Conservation (phyloP, 2,329 filamentous ascomycete genomes). For the Acrocalymma vagum region DNA sequence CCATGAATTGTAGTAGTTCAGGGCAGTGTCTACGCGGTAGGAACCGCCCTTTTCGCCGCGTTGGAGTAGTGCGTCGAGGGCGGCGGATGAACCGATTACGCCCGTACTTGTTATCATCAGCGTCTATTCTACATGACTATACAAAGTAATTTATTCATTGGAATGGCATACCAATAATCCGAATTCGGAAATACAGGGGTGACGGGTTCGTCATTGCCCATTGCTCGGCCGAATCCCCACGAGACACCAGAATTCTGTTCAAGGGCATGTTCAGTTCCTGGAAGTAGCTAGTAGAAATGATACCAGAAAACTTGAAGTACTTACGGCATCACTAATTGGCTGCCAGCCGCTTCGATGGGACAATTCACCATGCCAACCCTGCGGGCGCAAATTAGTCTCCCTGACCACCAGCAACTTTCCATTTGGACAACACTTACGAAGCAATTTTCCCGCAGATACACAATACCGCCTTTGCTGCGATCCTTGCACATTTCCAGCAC, state of each 20-base stretch:
- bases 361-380: constrained; percentile 69
- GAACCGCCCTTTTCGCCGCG: constrained; percentile 44
- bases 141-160: too few species aligned
- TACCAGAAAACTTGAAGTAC: constrained; percentile 46
- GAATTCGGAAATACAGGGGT: constrained; percentile 3
- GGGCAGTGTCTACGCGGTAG: constrained; percentile 37
- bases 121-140: neutral
- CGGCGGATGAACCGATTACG: constrained; percentile 42
- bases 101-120: constrained; percentile 39
- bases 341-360: constrained; percentile 70
- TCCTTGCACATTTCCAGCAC: constrained; percentile 46
- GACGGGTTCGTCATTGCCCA: constrained; percentile 3
- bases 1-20: constrained; percentile 26
- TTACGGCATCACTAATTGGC: constrained; percentile 66
- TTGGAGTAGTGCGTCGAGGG: constrained; percentile 48
- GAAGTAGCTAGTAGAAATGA: too few species aligned
- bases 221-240: neutral
- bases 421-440: constrained; percentile 53
- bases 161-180: constrained; percentile 2
- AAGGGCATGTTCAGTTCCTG: neutral
- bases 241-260: constrained; percentile 1
- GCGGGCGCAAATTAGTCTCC: too few species aligned
- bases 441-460: constrained; percentile 60
- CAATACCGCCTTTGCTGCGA: constrained; percentile 50
- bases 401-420: constrained; percentile 53